Percentiles rank a stretch among this genome's conserved stretches.
These are phyloP conservation scores for Trifolium fragiferum DNA, from an alignment of 306 rosid genomes.

Conservation along the genomic window DNA sequence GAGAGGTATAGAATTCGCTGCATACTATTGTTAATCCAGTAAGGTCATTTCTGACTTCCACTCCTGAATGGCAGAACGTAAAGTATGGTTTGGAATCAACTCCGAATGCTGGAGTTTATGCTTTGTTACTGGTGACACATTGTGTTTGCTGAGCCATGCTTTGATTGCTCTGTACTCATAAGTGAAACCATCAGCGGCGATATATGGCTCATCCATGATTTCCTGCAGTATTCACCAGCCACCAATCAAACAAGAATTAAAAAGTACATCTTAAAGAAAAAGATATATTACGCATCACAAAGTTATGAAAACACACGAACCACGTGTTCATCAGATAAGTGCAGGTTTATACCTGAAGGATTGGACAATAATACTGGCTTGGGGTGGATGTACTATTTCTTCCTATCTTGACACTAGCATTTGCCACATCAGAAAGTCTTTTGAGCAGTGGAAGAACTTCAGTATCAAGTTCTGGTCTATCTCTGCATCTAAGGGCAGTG, in stretches of 20 bases:
- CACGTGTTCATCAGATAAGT: conserved; percentile 12
- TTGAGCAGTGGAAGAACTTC: conserved; percentile 85
- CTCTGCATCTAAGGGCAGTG: conserved; percentile 84
- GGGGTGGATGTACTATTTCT: conserved; percentile 52
- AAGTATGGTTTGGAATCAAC: conserved; percentile 75
- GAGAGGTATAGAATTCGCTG: conserved; percentile 14
- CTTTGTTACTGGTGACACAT: conserved; percentile 79
- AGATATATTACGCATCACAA: conserved; percentile 1
- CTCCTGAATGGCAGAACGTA: conserved; percentile 85
- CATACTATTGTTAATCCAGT: conserved; percentile 34
- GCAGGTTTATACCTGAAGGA: conserved; percentile 72
- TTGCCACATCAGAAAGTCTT: conserved; percentile 61
- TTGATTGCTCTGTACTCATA: conserved; percentile 85
- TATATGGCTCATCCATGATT: conserved; percentile 84
- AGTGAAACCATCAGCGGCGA: conserved; percentile 89
- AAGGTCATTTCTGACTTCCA: conserved; percentile 65
- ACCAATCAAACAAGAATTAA: conserved; percentile 29
- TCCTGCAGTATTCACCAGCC: conserved; percentile 59
- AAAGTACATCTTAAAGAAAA: conserved; percentile 2
- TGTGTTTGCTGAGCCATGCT: conserved; percentile 84
- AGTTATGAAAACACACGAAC: conserved; percentile 21
- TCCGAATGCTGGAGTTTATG: conserved; percentile 58
- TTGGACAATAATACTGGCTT: conserved; percentile 91
- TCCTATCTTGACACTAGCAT: conserved; percentile 53
- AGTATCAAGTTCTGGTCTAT: conserved; percentile 91